Evolutionary conservation across 768 basidiomycete genomes (phyloP).

Genomic region (Leccinum sublutescens): DNA sequence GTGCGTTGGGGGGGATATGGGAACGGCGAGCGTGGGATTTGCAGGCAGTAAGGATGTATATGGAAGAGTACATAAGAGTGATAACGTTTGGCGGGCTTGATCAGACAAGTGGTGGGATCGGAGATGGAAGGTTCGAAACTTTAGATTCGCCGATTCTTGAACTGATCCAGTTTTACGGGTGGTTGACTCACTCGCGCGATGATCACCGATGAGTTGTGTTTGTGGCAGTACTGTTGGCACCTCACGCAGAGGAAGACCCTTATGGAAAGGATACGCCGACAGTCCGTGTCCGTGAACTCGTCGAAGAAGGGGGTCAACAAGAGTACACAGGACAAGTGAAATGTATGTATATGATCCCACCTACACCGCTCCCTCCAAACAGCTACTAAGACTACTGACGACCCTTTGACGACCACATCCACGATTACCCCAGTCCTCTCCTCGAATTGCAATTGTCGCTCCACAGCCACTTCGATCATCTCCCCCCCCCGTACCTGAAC

Average conservation of each 20-base stretch:
- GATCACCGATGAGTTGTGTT: conserved; percentile 24
- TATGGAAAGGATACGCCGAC: conserved; percentile 34
- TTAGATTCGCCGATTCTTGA: conserved; percentile 32
- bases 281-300: conserved; percentile 20
- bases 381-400: conserved; percentile 19
- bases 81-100: conserved; percentile 30
- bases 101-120: conserved; percentile 29
- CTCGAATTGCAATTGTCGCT: conserved; percentile 31
- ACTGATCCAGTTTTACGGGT: conserved; percentile 12
- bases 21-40: conserved; percentile 28
- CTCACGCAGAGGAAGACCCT: conserved; percentile 23
- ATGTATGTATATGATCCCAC: conserved; percentile 21
- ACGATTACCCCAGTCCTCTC: conserved; percentile 7
- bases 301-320: conserved; percentile 27
- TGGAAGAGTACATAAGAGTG: conserved; percentile 27
- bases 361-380: not conserved
- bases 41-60: conserved; percentile 20
- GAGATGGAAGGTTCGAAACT: conserved; percentile 30
- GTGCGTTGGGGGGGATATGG: conserved; percentile 12
- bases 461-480: conserved; percentile 36
- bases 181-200: conserved; percentile 18
- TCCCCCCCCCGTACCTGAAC: conserved; percentile 29
- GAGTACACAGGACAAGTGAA: conserved; percentile 28
- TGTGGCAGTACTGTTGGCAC: conserved; percentile 22
- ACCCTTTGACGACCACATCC: conserved; percentile 27